Percentiles rank a stretch among this genome's conserved stretches.
These are phyloP conservation scores for Umbelopsis vinacea DNA, from an alignment of 192 early-diverging fungal genomes.

Conservation along the genomic window DNA sequence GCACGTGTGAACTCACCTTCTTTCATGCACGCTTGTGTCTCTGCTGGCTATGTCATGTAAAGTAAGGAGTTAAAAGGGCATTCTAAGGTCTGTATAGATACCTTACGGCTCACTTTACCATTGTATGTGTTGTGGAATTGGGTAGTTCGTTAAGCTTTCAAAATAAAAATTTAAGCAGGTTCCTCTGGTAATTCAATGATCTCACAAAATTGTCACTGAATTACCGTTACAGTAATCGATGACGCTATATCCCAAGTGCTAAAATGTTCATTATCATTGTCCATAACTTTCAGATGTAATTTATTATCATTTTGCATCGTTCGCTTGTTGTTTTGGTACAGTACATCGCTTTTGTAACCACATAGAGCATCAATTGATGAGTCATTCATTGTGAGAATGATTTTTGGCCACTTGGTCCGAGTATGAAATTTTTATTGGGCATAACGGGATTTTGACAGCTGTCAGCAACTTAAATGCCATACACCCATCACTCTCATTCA, in stretches of 20 bases:
- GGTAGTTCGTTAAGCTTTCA: too few species aligned
- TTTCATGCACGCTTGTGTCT: slow-evolving; percentile 3
- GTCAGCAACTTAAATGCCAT: slow-evolving; percentile 52
- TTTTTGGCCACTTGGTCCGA: background rate
- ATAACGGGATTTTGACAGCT: background rate
- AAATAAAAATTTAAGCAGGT: background rate
- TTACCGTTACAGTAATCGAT: too few species aligned
- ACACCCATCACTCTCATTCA: slow-evolving; percentile 92
- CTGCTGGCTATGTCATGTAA: background rate
- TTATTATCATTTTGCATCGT: too few species aligned
- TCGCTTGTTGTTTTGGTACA: too few species aligned
- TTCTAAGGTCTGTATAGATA: background rate
- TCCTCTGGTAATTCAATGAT: background rate
- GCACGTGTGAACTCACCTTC: background rate
- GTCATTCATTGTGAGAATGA: too few species aligned
- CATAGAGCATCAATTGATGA: too few species aligned
- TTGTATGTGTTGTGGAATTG: background rate
- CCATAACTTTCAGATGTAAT: background rate
- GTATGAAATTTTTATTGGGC: background rate
- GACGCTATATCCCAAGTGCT: too few species aligned
- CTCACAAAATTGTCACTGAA: background rate
- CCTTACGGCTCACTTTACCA: background rate
- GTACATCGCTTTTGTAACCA: too few species aligned
- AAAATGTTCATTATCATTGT: too few species aligned
- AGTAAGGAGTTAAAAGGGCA: background rate